phyloP scores from a whole-genome alignment of 495 filamentous ascomycete species.

The Echria macrotheca region DNA sequence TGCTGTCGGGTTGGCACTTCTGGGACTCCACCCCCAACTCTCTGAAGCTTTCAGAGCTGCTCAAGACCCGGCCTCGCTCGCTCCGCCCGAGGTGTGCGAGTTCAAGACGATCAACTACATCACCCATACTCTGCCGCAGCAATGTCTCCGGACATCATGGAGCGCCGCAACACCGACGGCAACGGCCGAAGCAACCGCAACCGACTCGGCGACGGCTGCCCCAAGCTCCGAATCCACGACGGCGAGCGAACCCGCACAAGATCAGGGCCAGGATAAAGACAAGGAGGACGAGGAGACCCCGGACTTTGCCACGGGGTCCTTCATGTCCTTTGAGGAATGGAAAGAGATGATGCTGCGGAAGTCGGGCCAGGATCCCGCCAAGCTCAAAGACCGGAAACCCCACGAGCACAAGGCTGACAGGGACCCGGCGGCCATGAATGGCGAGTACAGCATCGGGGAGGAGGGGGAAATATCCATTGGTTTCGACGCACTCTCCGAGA shows the following conservation, averaged over 20 bases:
- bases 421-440: slow-evolving; percentile 25
- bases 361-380: slow-evolving; percentile 75
- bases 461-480: slow-evolving; percentile 88
- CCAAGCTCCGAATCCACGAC: slow-evolving; percentile 10
- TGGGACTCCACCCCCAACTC: slow-evolving; percentile 22
- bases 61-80: no score
- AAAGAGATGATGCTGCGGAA: slow-evolving; percentile 89
- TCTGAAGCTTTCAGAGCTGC: no score
- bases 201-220: slow-evolving; percentile 5
- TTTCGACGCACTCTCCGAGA: slow-evolving; percentile 58
- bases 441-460: slow-evolving; percentile 59
- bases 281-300: slow-evolving; percentile 21
- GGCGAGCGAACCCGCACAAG: slow-evolving; percentile 14
- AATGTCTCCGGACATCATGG: slow-evolving; percentile 56
- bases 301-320: slow-evolving; percentile 74
- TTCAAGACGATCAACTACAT: slow-evolving; percentile 73
- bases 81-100: slow-evolving; percentile 45
- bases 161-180: slow-evolving; percentile 22
- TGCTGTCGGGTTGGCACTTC: slow-evolving; percentile 19
- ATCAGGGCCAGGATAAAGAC: slow-evolving; percentile 7
- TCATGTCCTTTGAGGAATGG: slow-evolving; percentile 98
- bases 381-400: slow-evolving; percentile 51
- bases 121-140: slow-evolving; percentile 71
- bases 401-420: slow-evolving; percentile 32
- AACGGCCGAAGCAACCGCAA: slow-evolving; percentile 8